Evolutionary conservation across 331 rosid species (phyloP).

Genomic region (Erythrophleum ivorense): DNA sequence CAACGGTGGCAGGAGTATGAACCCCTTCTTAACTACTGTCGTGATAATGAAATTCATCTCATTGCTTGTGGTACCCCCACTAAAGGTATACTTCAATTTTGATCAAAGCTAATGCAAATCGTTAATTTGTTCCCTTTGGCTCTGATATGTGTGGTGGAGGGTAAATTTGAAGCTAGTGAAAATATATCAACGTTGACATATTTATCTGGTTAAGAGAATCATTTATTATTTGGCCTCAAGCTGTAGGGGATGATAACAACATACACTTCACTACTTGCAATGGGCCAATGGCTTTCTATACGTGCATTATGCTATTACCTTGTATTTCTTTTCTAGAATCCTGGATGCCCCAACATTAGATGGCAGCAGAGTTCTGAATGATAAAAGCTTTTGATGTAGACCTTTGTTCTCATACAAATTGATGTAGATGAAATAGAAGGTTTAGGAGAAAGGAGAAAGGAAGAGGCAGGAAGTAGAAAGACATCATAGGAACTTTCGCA

Average conservation of each 20-base stretch:
- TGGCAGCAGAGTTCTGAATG: background rate
- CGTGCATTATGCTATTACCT: background rate
- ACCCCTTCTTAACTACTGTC: conserved; percentile 84
- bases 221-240: background rate
- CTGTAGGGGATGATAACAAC: background rate
- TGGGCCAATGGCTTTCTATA: background rate
- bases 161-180: conserved; percentile 15
- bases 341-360: background rate
- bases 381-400: background rate
- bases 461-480: background rate
- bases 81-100: conserved; percentile 54
- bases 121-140: conserved; percentile 16
- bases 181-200: background rate
- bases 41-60: conserved; percentile 71
- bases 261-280: background rate
- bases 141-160: conserved; percentile 3
- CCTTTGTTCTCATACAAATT: background rate
- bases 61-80: conserved; percentile 91
- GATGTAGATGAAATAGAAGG: background rate
- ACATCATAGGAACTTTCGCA: background rate
- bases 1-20: conserved; percentile 93
- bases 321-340: background rate
- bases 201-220: background rate
- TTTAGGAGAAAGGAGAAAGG: background rate
- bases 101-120: conserved; percentile 4